Percentiles rank a stretch among this genome's conserved stretches.
phyloP scores from a whole-genome alignment of 768 basidiomycete genomes.

The Suillus weaverae region DNA sequence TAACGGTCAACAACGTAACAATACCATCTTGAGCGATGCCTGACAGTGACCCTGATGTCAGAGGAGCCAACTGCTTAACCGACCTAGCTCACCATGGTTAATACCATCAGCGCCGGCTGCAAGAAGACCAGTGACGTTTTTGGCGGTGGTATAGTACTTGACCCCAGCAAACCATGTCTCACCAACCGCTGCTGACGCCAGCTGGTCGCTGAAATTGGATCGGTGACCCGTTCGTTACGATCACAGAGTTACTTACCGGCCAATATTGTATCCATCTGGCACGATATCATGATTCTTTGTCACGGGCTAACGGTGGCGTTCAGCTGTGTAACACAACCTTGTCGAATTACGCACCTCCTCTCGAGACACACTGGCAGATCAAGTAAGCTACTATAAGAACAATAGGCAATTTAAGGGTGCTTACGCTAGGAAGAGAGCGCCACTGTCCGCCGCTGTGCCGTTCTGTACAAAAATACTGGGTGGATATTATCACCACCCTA shows the following conservation, averaged over 20 bases:
- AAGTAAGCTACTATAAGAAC: not conserved
- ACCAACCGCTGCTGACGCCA: constrained; percentile 41
- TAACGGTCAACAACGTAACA: constrained; percentile 55
- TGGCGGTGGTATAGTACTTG: constrained; percentile 45
- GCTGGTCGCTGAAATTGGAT: constrained; percentile 30
- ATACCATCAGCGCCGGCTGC: constrained; percentile 49
- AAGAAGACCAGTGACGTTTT: constrained; percentile 55
- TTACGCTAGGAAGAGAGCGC: constrained; percentile 60
- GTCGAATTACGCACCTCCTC: constrained; percentile 36
- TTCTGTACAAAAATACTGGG: constrained; percentile 58
- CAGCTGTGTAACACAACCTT: not conserved
- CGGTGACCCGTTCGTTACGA: not conserved
- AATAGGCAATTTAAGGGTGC: constrained; percentile 16
- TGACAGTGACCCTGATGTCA: constrained; percentile 21
- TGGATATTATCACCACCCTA: not conserved
- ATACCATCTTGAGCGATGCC: constrained; percentile 63
- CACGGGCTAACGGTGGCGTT: constrained; percentile 21
- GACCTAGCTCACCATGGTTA: constrained; percentile 47
- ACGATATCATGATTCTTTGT: constrained; percentile 41
- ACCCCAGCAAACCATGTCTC: constrained; percentile 42
- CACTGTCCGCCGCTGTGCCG: constrained; percentile 48
- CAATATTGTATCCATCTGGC: constrained; percentile 51
- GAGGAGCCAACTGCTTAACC: not conserved
- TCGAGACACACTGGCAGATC: constrained; percentile 41
- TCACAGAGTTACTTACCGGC: constrained; percentile 33